Base-by-base conservation (phyloP, 2,329 filamentous ascomycete genomes). In the Xylariaceae sp. region DNA sequence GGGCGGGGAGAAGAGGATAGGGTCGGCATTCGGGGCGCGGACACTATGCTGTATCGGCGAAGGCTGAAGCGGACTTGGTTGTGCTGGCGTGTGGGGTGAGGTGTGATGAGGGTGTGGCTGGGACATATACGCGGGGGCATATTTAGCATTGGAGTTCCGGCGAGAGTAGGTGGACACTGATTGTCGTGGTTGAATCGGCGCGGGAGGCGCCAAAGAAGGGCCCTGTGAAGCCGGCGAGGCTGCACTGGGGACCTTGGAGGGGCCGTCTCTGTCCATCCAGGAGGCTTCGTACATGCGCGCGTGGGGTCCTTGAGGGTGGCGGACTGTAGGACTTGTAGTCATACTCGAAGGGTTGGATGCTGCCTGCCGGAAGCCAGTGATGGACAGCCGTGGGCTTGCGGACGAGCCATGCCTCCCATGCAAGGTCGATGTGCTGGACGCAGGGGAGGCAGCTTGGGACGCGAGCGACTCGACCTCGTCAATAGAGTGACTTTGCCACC, bases 401-500 rank as follows among this genome's bases (percentile, higher is more conserved):
- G 71, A 73, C n/a, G 68, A 65, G 43, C 65, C 69, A 33, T 70
- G 64, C 35, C 70, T 65, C 41, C 70, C 63, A 51, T 76, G 65
- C 47, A 78, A 52, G 39, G 76, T 73, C 18, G 78, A 73, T 41
- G 71, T 66, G 60, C 73, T 74, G 34, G 82, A 72, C 23, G 72
- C 67, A 17, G 81, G 78, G 1, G 83, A 86, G 14, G 70, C 75
- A 41, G 73, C 74, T 38, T 83, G 79, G 2, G 85, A 86, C 8
- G 85, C 78, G 28, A 87, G 65, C 32, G 76, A 78, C 63, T 90
- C 87, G 19, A 90, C 76, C 61, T 90, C 85, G 39, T 84, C 81
- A 41, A 92, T 78, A 13, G 79, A 80, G 47, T 83, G 80, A 34
- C 81, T 75, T 63, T 94, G 85, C 83, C 88, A 92, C 42, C 87